Conservation (phyloP, 371 early-diverging fungal species). For the Saksenaea oblongispora region DNA sequence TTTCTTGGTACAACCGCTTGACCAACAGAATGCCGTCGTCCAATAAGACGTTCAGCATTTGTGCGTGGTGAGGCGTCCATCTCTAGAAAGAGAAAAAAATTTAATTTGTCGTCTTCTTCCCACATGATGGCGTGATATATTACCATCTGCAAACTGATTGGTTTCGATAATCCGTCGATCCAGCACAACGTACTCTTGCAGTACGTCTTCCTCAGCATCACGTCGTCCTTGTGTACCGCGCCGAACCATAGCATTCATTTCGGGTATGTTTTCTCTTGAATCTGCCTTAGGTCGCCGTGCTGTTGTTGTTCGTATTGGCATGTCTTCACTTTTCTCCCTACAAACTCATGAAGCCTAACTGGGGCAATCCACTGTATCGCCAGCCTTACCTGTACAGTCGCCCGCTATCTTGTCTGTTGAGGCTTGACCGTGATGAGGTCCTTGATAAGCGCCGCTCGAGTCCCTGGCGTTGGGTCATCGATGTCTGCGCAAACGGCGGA, state of each 20-base stretch:
- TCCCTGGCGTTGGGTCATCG: slow-evolving; percentile 9
- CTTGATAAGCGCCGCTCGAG: background rate
- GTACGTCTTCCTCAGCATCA: slow-evolving; percentile 56
- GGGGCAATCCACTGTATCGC: too few relatives aligned
- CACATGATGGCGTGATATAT: slow-evolving; percentile 5
- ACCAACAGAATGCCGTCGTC: slow-evolving; percentile 5
- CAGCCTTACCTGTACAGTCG: background rate
- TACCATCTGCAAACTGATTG: slow-evolving; percentile 86
- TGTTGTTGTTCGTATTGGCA: background rate
- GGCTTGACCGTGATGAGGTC: background rate
- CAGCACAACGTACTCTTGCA: slow-evolving; percentile 85
- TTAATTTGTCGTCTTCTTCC: background rate
- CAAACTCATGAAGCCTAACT: too few relatives aligned
- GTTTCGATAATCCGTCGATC: slow-evolving; percentile 84
- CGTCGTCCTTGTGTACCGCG: background rate
- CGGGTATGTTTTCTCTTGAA: slow-evolving; percentile 1
- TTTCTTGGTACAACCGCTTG: slow-evolving; percentile 19
- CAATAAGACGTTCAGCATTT: slow-evolving; percentile 1
- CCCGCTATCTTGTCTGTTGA: background rate
- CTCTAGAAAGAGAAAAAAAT: slow-evolving; percentile 10
- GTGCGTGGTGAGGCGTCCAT: slow-evolving; percentile 22
- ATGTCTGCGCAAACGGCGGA: slow-evolving; percentile 36
- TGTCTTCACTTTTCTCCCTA: background rate
- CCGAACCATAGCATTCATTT: background rate
- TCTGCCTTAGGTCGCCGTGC: background rate